Evolutionary conservation across 495 filamentous ascomycete genomes (phyloP), one percentile per base, ranked within the genome.

Genomic region (Penicillium psychrofluorescens): DNA sequence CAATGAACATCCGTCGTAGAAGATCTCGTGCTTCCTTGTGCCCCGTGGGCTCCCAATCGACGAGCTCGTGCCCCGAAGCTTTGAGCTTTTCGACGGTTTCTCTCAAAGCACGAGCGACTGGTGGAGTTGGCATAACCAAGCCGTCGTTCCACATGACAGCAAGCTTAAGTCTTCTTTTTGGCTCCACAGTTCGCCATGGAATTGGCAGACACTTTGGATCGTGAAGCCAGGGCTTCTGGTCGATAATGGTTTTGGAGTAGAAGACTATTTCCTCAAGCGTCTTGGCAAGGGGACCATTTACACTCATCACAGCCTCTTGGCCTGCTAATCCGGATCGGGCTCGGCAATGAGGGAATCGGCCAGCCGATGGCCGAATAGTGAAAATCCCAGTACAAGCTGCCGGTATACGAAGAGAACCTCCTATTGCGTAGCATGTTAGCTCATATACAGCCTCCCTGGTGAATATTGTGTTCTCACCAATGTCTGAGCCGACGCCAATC

Each of bases 91-190:
- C 58, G 2, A 67, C 64, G 0, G 81, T 55, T 27, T 70, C 58
- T 14, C 67, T 58, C 31, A 86, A 48, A 11, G 76, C 81, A 6
- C 80, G 63, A 0, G 61, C 55, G 0, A 86, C 67, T 0, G 84
- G 83, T 11, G 83, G 83, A 44, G 84, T 81, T 0, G 81, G 81
- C 28, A 61, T 70, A 16, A 86, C 80, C 22, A 83, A 59, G 0
- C 70, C 75, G 48, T 88, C 83, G 47, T 79, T 49, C 71, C 72
- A 77, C 2, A 85, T 47, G 2, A 88, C 69, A 4, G 66, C 84
- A 10, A 88, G 53, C 49, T 76, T 80, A 28, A 85, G 55, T 30
- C 15, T 43, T 10, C 40, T 36, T 30, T 49, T 34, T 45, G 46
- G 13, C 76, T 43, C 1, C 39, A 40, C 33, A 30, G 37, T 36